These are phyloP conservation scores for Boletus subparvulus DNA, from an alignment of 768 basidiomycete genomes.

Conservation along the genomic window DNA sequence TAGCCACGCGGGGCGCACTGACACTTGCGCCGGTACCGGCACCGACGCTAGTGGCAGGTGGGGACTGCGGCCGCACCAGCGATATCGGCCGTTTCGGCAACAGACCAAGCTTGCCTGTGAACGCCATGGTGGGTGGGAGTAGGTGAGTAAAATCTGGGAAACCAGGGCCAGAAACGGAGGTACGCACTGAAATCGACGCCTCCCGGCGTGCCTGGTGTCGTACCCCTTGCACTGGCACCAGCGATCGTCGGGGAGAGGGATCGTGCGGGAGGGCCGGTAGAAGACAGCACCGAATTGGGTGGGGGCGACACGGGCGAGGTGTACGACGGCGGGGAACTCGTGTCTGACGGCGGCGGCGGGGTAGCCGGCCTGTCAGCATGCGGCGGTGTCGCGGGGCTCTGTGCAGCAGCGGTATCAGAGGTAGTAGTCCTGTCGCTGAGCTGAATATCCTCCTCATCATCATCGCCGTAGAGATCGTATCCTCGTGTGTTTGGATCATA, in stretches of 20 bases:
- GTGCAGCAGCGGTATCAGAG: neutral
- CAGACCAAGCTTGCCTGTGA: constrained; percentile 62
- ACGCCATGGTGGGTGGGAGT: neutral
- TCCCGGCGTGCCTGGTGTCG: constrained; percentile 15
- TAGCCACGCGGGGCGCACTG: constrained; percentile 5
- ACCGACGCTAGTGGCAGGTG: constrained; percentile 22
- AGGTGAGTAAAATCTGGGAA: neutral
- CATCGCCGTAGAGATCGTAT: constrained; percentile 28
- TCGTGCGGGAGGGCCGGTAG: neutral
- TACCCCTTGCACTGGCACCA: constrained; percentile 1
- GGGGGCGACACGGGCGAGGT: constrained; percentile 5
- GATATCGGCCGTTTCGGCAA: constrained; percentile 76
- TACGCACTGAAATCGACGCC: constrained; percentile 36
- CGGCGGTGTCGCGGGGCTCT: neutral
- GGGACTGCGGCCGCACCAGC: constrained; percentile 35
- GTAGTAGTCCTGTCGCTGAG: constrained; percentile 4
- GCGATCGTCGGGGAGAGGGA: constrained; percentile 10
- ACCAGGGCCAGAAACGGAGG: too few relatives aligned
- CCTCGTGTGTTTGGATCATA: constrained; percentile 36
- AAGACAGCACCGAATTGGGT: neutral
- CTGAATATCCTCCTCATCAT: constrained; percentile 15
- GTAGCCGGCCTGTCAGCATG: neutral
- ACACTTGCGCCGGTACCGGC: neutral
- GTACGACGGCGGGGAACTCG: constrained; percentile 6
- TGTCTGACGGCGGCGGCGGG: neutral